Conservation (phyloP, 1,284 basidiomycete genomes). For the Inonotus hispidus region DNA sequence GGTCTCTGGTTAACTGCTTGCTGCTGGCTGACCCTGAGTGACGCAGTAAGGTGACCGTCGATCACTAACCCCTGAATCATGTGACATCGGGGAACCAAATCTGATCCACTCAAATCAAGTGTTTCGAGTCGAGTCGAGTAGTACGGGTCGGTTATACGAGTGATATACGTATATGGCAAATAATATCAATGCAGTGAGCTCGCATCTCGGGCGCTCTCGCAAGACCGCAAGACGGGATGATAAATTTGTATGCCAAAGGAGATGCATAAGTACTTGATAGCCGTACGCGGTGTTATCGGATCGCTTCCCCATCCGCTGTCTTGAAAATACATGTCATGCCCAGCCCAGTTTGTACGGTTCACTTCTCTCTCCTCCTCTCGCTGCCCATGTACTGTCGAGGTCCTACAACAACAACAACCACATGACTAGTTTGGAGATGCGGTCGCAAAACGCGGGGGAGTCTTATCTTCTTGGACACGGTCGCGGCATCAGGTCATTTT, state of each 20-base stretch:
- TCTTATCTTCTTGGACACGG: neutral
- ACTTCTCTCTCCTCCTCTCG: neutral
- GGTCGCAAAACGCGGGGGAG: neutral
- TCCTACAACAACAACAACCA: too few species aligned
- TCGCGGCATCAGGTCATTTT: neutral
- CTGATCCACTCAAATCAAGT: neutral
- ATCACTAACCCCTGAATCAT: neutral
- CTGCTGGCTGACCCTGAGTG: too few species aligned
- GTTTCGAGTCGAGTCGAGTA: neutral
- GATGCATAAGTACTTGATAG: too few species aligned
- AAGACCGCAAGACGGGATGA: too few species aligned
- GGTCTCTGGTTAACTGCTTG: neutral
- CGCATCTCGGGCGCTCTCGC: too few species aligned
- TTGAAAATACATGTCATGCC: neutral
- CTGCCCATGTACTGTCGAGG: too few species aligned
- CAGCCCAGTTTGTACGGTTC: neutral
- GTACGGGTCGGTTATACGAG: neutral
- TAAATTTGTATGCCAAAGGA: too few species aligned
- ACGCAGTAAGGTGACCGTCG: neutral
- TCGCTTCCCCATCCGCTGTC: too few species aligned
- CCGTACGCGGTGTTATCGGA: too few species aligned
- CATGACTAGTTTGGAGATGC: neutral
- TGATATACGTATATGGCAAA: too few species aligned
- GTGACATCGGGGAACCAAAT: neutral
- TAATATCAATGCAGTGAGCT: too few species aligned